A percentile compares a stretch with the other conserved stretches of the same genome.
Conservation (phyloP, 1,284 basidiomycete genomes). For the Termitomyces sp. region DNA sequence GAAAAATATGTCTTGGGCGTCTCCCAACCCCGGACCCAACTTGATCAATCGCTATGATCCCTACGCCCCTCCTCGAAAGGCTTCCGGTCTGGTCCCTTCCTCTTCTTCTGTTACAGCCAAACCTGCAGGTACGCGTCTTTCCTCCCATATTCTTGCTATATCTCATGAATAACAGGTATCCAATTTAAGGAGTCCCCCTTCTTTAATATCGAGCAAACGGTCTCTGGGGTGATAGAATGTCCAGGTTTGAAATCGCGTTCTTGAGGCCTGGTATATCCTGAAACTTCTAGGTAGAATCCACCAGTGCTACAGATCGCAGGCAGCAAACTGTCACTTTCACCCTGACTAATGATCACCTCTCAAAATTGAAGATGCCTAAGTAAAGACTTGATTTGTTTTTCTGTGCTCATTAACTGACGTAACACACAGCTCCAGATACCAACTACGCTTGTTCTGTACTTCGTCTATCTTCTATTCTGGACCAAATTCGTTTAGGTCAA, state of each 20-base stretch:
- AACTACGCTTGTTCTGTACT: constrained; percentile 88
- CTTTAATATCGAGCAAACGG: constrained; percentile 59
- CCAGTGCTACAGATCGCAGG: constrained; percentile 69
- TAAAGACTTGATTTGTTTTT: constrained; percentile 27
- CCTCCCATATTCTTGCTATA: constrained; percentile 1
- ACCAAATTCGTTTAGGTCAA: constrained; percentile 48
- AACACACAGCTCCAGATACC: constrained; percentile 58
- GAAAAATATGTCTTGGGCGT: constrained; percentile 23
- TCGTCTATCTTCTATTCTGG: constrained; percentile 78
- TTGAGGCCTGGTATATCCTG: constrained; percentile 4
- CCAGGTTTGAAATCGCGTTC: constrained; percentile 46
- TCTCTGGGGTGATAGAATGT: constrained; percentile 64
- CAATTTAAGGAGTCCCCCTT: constrained; percentile 80
- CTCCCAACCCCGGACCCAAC: constrained; percentile 24
- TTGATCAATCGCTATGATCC: constrained; percentile 51
- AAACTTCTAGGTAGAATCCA: constrained; percentile 55
- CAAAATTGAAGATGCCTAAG: constrained; percentile 55
- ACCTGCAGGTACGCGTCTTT: constrained; percentile 23
- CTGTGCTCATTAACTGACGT: constrained; percentile 8
- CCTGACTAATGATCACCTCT: constrained; percentile 57
- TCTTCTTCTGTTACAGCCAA: constrained; percentile 29
- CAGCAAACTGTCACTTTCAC: constrained; percentile 57
- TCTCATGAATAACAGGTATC: constrained; percentile 42
- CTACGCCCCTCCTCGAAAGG: constrained; percentile 54
- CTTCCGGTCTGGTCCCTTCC: constrained; percentile 20